Evolutionary conservation across 228 moss, liverwort and hornwort genomes (phyloP), one percentile per base, ranked within the genome.

Genomic region (Sphagnum fallax): DNA sequence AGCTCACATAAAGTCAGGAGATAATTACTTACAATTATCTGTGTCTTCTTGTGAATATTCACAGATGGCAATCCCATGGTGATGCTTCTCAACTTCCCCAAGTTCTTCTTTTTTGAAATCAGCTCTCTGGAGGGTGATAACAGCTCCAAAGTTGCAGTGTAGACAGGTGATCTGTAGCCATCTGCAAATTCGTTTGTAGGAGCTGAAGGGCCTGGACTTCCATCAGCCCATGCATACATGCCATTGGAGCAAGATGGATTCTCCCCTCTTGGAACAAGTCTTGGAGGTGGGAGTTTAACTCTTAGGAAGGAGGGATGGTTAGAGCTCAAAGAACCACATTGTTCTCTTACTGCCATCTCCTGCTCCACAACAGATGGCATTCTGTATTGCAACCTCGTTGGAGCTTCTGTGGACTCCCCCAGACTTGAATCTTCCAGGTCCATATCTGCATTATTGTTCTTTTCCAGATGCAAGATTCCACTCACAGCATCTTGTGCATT

Each of bases 101-200:
- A 59, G 32, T 32, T 47, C 76, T 70, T 67, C 61, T 75, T 78
- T 62, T 78, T 87, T 53, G 80, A 18, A 4, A 74, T 70, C 0
- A 78, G 78, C 72, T 87, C 83, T 5, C 78, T 72, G 0, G 86
- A 83, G 14, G 86, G 86, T 6, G 83, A 83, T 74, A 87, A n/a
- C 52, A 87, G 62, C 76, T 87, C 83, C 76, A 87, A 52, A 0
- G 86, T 87, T 4, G 86, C 86, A 4, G 86, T 80, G 48, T 87
- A 87, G n/a, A 83, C 86, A 4, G 86, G 86, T 55, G 80, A 80
- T 5, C 86, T 78, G 66, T 49, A 78, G 4, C 86, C 86, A 51
- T 87, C 86, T 68, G 80, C 86, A 5, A 76, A 2, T 50, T 13
- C 69, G 4, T 67, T 76, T 6, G 70, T 74, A 6, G 65, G 74